Base-by-base conservation (phyloP, 768 basidiomycete genomes). In the Rhodocollybia butyracea region DNA sequence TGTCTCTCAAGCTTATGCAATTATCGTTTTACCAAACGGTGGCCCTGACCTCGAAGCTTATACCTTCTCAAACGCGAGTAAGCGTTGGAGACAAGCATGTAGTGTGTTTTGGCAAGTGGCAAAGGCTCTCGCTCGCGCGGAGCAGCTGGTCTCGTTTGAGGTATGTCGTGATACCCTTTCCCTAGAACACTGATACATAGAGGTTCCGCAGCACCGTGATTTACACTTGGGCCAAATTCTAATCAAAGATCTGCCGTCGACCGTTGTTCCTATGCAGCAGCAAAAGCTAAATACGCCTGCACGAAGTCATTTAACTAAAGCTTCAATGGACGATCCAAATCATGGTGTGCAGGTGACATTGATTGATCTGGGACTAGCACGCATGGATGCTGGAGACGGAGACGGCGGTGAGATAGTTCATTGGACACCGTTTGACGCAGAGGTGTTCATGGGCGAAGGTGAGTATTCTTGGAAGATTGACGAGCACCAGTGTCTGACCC, bases 201-300 rank as follows among this genome's bases (percentile, higher is more conserved):
- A 52, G 61, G 29, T 58, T 51, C 46, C 46, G 46, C 64, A 99
- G 96, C 97, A 99, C 70, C 93, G 97, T 30, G 97, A 99, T 69
- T 82, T 99, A n/a, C 97, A 99, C 63, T 93, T 92, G 84, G 97
- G 97, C 21, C 97, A 99, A 68, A 89, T 99, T 47, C 79, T 99
- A 7, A 84, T 98, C 46, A 85, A 86, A 64, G 76, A 78, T 56
- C 55, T 79, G 3, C 70, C 78, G 51, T 51, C 58, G 59, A 13
- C 57, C 30, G 17, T 61, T 34, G 60, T 61, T 59, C 67, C 68
- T 15, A 66, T 79, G 17, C 68, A 75, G 60, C 57, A 67, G 6
- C 45, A 75, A 46, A 66, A 71, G 54, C 56, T 73, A 63, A 76
- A 72, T 26, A 46, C 57, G 62, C 64, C 56, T 68, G 57, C 54